A percentile compares a stretch with the other conserved stretches of the same genome.
Conservation (phyloP, 2,329 filamentous ascomycete species). For the Trichoderma breve region DNA sequence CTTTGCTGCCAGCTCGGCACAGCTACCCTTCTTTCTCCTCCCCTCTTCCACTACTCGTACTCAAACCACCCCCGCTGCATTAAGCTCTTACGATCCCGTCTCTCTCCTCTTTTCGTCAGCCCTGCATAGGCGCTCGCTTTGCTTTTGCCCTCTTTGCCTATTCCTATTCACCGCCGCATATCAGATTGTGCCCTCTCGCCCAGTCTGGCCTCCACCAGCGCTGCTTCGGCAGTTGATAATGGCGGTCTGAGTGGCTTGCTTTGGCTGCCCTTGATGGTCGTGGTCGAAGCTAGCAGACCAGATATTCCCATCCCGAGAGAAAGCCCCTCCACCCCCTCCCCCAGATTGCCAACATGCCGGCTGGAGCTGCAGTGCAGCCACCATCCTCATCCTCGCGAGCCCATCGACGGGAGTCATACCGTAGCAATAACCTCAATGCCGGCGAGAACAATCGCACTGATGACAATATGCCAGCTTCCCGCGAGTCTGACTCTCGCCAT, state of each 20-base stretch:
- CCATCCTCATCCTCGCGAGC: slow-evolving; percentile 10
- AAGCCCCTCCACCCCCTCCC: background rate
- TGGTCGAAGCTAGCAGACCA: slow-evolving; percentile 12
- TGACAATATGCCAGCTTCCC: slow-evolving; percentile 17
- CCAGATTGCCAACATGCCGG: slow-evolving; percentile 20
- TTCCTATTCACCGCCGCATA: slow-evolving; percentile 12
- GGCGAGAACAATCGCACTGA: slow-evolving; percentile 3
- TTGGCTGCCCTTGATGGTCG: slow-evolving; percentile 2
- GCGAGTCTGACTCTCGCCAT: slow-evolving; percentile 15
- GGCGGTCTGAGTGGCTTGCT: slow-evolving; percentile 17
- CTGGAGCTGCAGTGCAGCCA: slow-evolving; percentile 21
- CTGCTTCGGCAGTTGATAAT: slow-evolving; percentile 15
- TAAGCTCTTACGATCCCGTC: background rate
- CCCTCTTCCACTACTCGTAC: background rate
- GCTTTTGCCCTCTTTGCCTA: background rate
- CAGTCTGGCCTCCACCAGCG: slow-evolving; percentile 6
- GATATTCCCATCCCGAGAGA: background rate
- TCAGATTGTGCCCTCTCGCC: background rate
- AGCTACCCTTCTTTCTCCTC: background rate
- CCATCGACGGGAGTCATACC: slow-evolving; percentile 7
- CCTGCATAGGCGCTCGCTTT: slow-evolving; percentile 1
- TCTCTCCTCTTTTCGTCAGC: slow-evolving; percentile 5
- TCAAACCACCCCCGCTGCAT: background rate
- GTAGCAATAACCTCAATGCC: background rate
- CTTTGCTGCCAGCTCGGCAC: slow-evolving; percentile 4